A percentile compares a stretch with the other conserved stretches of the same genome.
Conservation (phyloP, 2,329 filamentous ascomycete species). For the Pochonia chlamydosporia region DNA sequence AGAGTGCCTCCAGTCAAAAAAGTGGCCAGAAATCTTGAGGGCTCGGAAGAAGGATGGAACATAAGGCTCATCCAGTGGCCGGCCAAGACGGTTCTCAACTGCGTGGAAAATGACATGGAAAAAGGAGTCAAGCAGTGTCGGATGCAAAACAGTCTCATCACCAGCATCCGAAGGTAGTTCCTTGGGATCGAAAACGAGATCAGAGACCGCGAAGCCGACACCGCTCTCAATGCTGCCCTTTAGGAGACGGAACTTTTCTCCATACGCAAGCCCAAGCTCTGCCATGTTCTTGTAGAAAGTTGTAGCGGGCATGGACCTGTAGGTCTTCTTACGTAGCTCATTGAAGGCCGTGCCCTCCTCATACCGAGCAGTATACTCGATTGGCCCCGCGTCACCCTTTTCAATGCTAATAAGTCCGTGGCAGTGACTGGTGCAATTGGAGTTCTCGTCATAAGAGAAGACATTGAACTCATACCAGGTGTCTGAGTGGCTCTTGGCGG, state of each 20-base stretch:
- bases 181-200: conserved; percentile 14
- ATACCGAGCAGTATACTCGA: conserved; percentile 10
- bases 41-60: conserved; percentile 18
- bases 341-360: conserved; percentile 6
- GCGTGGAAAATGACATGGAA: conserved; percentile 21
- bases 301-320: conserved; percentile 12
- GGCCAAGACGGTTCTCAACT: conserved; percentile 17
- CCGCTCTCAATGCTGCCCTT: conserved; percentile 1
- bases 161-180: conserved; percentile 13
- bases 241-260: conserved; percentile 18
- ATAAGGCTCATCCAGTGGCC: conserved; percentile 17
- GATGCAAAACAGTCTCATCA: conserved; percentile 18
- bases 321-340: conserved; percentile 15
- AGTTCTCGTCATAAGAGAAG: conserved; percentile 19
- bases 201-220: conserved; percentile 13
- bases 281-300: conserved; percentile 17
- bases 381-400: conserved; percentile 10
- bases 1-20: conserved; percentile 13
- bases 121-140: conserved; percentile 18
- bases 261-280: conserved; percentile 17
- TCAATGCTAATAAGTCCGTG: conserved; percentile 15
- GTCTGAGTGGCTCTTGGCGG: conserved; percentile 15
- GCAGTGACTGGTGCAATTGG: conserved; percentile 18
- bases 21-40: conserved; percentile 15
- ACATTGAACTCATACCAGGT: conserved; percentile 19